Evolutionary conservation across 2,329 filamentous ascomycete species (phyloP).

Genomic region (Dothideomycetes sp.): DNA sequence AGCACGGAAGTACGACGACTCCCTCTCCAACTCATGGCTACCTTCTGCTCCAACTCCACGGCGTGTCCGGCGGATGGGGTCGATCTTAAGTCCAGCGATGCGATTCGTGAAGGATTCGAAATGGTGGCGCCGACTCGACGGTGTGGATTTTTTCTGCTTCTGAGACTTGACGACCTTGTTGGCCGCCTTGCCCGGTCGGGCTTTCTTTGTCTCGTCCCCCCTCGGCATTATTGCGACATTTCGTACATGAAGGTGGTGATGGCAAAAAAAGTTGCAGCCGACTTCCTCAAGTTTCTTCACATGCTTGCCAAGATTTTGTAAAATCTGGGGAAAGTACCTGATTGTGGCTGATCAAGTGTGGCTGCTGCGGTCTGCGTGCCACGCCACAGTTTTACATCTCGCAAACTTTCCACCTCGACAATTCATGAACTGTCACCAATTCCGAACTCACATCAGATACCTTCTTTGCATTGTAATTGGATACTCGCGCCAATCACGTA

Average conservation of each 20-base stretch:
- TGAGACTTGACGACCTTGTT: slow-evolving; percentile 44
- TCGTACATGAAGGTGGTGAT: slow-evolving; percentile 4
- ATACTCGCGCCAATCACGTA: too few relatives aligned
- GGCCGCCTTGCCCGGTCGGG: slow-evolving; percentile 15
- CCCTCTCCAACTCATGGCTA: slow-evolving; percentile 72
- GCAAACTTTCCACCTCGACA: background rate
- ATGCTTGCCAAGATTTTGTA: slow-evolving; percentile 3
- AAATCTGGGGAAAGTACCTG: slow-evolving; percentile 1
- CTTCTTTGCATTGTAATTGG: too few relatives aligned
- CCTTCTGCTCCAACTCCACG: slow-evolving; percentile 19
- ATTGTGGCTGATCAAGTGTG: background rate
- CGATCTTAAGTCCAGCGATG: slow-evolving; percentile 84
- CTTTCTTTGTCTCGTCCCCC: slow-evolving; percentile 21
- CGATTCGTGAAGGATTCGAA: slow-evolving; percentile 89
- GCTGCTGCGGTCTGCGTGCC: background rate
- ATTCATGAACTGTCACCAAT: background rate
- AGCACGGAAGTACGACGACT: slow-evolving; percentile 75
- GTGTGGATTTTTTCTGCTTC: slow-evolving; percentile 54
- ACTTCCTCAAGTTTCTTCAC: background rate
- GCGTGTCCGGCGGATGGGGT: slow-evolving; percentile 83
- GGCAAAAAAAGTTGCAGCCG: slow-evolving; percentile 12
- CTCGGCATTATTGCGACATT: slow-evolving; percentile 38
- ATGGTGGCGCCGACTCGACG: slow-evolving; percentile 71
- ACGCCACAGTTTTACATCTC: background rate
- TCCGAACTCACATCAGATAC: too few relatives aligned